Conservation (phyloP, 73 alveolate genomes). For the Paramecium bursaria region DNA sequence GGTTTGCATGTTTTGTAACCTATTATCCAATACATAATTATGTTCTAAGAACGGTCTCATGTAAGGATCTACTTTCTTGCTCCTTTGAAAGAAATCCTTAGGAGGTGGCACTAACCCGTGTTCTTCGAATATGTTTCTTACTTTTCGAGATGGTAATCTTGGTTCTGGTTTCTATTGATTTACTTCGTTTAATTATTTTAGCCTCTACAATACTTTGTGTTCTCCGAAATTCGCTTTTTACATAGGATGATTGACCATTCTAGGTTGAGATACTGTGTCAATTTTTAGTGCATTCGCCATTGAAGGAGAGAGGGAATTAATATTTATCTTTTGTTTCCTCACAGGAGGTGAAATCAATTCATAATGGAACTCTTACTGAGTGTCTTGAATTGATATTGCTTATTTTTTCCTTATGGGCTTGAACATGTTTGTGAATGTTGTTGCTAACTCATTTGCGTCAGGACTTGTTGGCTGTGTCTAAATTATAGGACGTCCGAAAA, state of each 20-base stretch:
- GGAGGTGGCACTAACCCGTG: constrained; percentile 32
- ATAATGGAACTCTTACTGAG: neutral
- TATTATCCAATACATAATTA: constrained; percentile 25
- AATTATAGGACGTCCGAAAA: constrained; percentile 2
- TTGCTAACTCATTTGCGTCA: constrained; percentile 35
- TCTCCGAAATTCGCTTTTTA: constrained; percentile 17
- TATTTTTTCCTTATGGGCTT: constrained; percentile 18
- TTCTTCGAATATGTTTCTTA: neutral
- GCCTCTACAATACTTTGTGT: neutral
- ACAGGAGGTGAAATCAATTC: constrained; percentile 30
- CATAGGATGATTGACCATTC: constrained; percentile 14
- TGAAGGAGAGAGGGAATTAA: constrained; percentile 44
- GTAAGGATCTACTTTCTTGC: constrained; percentile 5
- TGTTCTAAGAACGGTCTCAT: constrained; percentile 3
- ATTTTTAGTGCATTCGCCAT: constrained; percentile 18
- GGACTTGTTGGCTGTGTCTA: neutral
- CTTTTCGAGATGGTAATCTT: neutral
- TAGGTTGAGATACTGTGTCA: constrained; percentile 13
- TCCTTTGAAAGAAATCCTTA: constrained; percentile 27
- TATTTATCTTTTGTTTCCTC: constrained; percentile 31
- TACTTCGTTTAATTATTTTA: neutral
- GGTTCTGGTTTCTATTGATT: neutral
- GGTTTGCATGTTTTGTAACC: neutral
- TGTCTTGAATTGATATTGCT: neutral
- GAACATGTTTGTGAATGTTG: constrained; percentile 1